phyloP scores from a whole-genome alignment of 148 eudicot species.

The Tetragonia tetragonoides region DNA sequence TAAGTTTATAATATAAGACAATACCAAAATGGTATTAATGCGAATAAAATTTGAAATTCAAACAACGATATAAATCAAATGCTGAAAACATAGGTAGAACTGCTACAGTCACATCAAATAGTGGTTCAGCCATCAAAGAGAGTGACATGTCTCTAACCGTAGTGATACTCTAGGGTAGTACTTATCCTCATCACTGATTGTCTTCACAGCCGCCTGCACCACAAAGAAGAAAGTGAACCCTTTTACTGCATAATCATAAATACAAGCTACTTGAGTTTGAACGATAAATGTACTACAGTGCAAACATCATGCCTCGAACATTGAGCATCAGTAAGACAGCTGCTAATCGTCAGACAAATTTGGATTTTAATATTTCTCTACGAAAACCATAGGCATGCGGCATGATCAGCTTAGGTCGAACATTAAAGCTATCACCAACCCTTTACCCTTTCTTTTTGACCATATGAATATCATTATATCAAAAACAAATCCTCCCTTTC shows the following conservation, averaged over 20 bases:
- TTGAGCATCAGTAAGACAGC: not conserved
- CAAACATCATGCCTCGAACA: not conserved
- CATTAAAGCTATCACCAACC: not conserved
- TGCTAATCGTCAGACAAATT: not conserved
- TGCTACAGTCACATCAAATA: not conserved
- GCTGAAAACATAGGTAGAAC: slow-evolving; percentile 11
- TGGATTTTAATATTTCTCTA: not conserved
- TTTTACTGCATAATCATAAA: slow-evolving; percentile 3
- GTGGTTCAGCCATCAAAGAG: not conserved
- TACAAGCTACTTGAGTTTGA: slow-evolving; percentile 1
- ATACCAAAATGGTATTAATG: not conserved
- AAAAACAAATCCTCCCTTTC: not conserved
- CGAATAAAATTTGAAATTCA: not conserved
- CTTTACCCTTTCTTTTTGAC: not conserved
- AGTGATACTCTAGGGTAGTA: slow-evolving; percentile 87
- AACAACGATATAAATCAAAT: not conserved
- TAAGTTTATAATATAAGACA: not conserved
- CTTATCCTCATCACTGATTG: slow-evolving; percentile 84
- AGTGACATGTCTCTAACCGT: slow-evolving; percentile 45
- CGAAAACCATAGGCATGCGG: not conserved
- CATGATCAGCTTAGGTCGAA: not conserved
- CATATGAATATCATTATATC: not conserved
- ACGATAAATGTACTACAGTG: not conserved
- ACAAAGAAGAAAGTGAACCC: slow-evolving; percentile 23
- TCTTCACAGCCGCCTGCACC: slow-evolving; percentile 88